A percentile compares a stretch with the other conserved stretches of the same genome.
These are phyloP conservation scores for Sonneratia alba DNA, from an alignment of 345 rosid species.

Conservation along the genomic window DNA sequence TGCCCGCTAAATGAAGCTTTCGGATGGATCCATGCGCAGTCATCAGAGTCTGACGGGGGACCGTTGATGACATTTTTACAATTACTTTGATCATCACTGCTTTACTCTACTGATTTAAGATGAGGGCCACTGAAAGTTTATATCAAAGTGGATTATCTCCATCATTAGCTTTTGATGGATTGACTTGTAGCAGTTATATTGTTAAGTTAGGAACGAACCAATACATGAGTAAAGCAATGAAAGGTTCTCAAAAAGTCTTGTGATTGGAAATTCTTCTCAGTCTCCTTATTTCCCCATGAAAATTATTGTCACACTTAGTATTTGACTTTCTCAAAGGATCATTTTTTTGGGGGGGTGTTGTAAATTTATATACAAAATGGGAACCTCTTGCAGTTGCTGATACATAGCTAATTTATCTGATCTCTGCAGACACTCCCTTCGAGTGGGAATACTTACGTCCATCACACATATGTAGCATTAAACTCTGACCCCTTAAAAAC, in stretches of 20 bases:
- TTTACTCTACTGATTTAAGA: no score
- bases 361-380: neutral
- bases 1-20: conserved; percentile 27
- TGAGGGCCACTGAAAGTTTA: no score
- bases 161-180: neutral
- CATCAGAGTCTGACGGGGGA: neutral
- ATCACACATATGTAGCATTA: conserved; percentile 54
- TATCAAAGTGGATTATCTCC: no score
- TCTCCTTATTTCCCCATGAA: conserved; percentile 41
- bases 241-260: neutral
- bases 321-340: no score
- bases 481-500: conserved; percentile 75
- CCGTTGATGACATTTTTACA: neutral
- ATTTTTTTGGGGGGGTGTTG: neutral
- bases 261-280: conserved; percentile 5
- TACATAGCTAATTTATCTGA: conserved; percentile 1
- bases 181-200: neutral
- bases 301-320: no score
- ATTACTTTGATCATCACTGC: neutral
- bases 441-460: conserved; percentile 54
- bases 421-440: conserved; percentile 41
- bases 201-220: neutral
- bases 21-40: conserved; percentile 4
- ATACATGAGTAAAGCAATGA: conserved; percentile 62
- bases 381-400: neutral